phyloP scores from a whole-genome alignment of 202 grass and related monocot genomes.

The Tripidium arundinaceum region DNA sequence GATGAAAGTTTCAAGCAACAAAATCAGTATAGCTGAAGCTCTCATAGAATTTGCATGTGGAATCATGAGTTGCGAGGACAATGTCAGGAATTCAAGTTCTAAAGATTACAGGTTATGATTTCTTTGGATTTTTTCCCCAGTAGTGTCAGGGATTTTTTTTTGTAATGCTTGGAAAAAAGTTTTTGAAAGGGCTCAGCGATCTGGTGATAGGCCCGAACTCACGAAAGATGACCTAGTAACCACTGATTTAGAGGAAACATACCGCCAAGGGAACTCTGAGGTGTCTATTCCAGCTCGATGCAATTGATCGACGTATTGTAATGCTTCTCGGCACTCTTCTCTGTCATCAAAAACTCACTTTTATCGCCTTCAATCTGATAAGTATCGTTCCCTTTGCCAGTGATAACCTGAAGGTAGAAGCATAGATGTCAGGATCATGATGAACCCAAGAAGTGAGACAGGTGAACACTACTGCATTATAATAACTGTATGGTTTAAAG shows the following conservation, averaged over 20 bases:
- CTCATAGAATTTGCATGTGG: neutral
- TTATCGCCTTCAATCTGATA: conserved; percentile 88
- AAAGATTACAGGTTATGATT: neutral
- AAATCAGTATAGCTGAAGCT: neutral
- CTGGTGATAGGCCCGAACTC: neutral
- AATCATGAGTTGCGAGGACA: neutral
- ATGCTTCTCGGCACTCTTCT: conserved; percentile 95
- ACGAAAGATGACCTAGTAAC: neutral
- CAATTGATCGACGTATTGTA: conserved; percentile 84
- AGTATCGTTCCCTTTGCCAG: conserved; percentile 79
- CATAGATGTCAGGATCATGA: conserved; percentile 22
- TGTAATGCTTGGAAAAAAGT: neutral
- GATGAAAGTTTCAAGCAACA: neutral
- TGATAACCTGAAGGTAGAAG: conserved; percentile 66
- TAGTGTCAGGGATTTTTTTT: neutral
- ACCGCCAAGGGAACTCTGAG: conserved; percentile 97
- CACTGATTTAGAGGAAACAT: conserved; percentile 25
- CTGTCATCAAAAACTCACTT: conserved; percentile 92
- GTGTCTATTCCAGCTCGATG: conserved; percentile 96
- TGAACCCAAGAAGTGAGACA: neutral
- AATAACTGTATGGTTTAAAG: neutral
- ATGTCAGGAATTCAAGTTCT: neutral
- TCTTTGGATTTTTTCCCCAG: neutral
- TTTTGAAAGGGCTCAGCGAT: neutral
- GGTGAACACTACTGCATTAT: neutral